These are phyloP conservation scores for Aspergillus sp. DNA, from an alignment of 2,329 filamentous ascomycete genomes.

Conservation along the genomic window DNA sequence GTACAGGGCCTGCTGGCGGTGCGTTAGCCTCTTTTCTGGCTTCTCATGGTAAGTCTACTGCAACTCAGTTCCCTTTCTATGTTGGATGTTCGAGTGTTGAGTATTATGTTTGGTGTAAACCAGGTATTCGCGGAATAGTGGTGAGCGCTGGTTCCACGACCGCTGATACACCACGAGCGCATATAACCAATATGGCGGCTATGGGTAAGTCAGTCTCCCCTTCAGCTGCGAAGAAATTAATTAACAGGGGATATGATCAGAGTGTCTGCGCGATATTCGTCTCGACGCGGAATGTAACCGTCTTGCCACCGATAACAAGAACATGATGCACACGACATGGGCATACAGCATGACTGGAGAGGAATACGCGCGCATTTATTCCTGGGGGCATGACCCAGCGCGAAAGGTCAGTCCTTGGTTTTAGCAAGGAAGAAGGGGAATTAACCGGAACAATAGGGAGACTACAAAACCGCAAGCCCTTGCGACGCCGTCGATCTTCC, in stretches of 20 bases:
- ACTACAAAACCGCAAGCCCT: slow-evolving; percentile 37
- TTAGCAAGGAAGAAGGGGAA: not conserved
- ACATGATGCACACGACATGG: slow-evolving; percentile 48
- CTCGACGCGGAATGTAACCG: slow-evolving; percentile 32
- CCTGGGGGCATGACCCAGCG: slow-evolving; percentile 44
- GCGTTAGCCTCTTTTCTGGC: slow-evolving; percentile 48
- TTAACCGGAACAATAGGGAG: slow-evolving; percentile 24
- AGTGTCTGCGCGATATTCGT: slow-evolving; percentile 47
- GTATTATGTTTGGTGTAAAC: not conserved
- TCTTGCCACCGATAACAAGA: slow-evolving; percentile 27
- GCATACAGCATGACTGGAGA: slow-evolving; percentile 46
- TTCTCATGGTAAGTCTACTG: slow-evolving; percentile 34
- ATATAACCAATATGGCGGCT: slow-evolving; percentile 54
- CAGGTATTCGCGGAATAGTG: slow-evolving; percentile 40
- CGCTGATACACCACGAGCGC: slow-evolving; percentile 51
- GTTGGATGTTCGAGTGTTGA: not conserved
- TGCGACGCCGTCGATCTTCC: slow-evolving; percentile 39
- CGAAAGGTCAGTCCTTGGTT: slow-evolving; percentile 27
- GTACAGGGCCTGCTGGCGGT: slow-evolving; percentile 49
- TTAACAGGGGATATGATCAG: slow-evolving; percentile 18
- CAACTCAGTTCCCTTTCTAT: not conserved
- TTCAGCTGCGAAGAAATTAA: too few relatives aligned
- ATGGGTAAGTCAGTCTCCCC: slow-evolving; percentile 19
- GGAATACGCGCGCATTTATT: slow-evolving; percentile 44
- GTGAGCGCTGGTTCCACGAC: slow-evolving; percentile 44